These are phyloP conservation scores for Gossypium raimondii DNA, from an alignment of 345 rosid genomes.

Conservation along the genomic window DNA sequence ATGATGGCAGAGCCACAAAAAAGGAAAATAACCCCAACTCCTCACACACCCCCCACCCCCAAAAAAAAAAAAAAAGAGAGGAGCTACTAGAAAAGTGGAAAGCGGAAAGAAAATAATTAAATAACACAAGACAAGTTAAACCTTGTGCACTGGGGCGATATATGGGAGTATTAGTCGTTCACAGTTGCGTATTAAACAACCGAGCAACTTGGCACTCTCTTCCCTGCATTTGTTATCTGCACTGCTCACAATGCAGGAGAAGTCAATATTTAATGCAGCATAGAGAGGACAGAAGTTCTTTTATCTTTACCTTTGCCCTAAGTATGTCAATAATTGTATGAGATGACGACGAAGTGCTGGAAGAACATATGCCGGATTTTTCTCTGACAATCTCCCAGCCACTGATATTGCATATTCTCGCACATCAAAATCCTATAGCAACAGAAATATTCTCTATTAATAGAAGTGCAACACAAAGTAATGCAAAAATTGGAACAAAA, in stretches of 20 bases:
- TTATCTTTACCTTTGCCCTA: conserved; percentile 72
- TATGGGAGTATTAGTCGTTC: conserved; percentile 88
- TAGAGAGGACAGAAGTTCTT: not conserved
- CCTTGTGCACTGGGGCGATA: conserved; percentile 96
- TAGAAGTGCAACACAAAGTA: not conserved
- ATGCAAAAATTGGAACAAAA: not conserved
- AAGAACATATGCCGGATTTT: conserved; percentile 98
- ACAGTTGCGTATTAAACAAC: conserved; percentile 95
- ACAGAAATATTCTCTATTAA: conserved; percentile 11
- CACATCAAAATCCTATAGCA: conserved; percentile 84
- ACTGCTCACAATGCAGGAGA: conserved; percentile 63
- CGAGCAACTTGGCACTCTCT: conserved; percentile 96
- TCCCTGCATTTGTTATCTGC: conserved; percentile 96
- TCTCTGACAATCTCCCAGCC: conserved; percentile 92
- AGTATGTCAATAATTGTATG: conserved; percentile 91
- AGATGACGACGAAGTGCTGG: conserved; percentile 99
- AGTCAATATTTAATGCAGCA: conserved; percentile 29
- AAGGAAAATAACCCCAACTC: not conserved
- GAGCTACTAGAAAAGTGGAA: conserved; percentile 7
- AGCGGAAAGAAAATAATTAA: conserved; percentile 11
- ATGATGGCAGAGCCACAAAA: not conserved
- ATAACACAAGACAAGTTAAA: conserved; percentile 29
- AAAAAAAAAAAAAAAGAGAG: not conserved
- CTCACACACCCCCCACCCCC: no score
- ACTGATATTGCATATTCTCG: conserved; percentile 93